phyloP scores from a whole-genome alignment of 805 yeast genomes.

The Metschnikowia anglica region DNA sequence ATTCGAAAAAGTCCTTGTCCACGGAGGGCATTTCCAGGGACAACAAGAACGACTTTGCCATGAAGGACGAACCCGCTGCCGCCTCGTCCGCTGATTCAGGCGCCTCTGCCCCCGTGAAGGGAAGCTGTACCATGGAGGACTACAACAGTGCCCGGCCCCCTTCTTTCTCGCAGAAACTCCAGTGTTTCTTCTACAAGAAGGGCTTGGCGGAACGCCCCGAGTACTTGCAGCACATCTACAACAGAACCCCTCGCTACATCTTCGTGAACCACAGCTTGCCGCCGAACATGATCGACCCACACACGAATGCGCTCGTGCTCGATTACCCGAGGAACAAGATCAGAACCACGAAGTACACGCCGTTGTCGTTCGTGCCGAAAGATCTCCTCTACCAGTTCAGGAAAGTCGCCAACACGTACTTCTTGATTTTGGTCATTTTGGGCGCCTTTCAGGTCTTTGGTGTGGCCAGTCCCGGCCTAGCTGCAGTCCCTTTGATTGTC shows the following conservation, averaged over 20 bases:
- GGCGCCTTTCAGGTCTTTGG: constrained; percentile 81
- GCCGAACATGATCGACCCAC: constrained; percentile 41
- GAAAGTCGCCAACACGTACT: constrained; percentile 88
- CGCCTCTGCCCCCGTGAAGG: neutral
- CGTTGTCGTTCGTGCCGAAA: constrained; percentile 83
- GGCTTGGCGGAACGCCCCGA: constrained; percentile 31
- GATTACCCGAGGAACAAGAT: constrained; percentile 86
- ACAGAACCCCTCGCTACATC: constrained; percentile 42
- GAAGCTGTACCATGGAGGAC: constrained; percentile 16
- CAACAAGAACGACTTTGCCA: constrained; percentile 1
- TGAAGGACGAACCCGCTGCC: too few relatives aligned
- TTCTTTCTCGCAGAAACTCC: constrained; percentile 10
- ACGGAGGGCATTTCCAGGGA: constrained; percentile 4
- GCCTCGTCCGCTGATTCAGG: too few relatives aligned
- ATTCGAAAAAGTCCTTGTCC: constrained; percentile 3
- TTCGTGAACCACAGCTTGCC: constrained; percentile 54
- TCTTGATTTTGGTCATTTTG: constrained; percentile 71
- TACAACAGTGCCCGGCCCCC: constrained; percentile 15
- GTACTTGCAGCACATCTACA: constrained; percentile 38
- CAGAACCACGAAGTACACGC: constrained; percentile 94
- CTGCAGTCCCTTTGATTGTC: constrained; percentile 77
- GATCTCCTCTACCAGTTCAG: constrained; percentile 67
- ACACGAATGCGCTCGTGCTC: constrained; percentile 56
- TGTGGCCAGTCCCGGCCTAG: constrained; percentile 72
- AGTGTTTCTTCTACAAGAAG: constrained; percentile 21